Percentiles rank a stretch among this genome's conserved stretches.
These are phyloP conservation scores for Peribolospora kevripleyi DNA, from an alignment of 768 basidiomycete species.

Conservation along the genomic window DNA sequence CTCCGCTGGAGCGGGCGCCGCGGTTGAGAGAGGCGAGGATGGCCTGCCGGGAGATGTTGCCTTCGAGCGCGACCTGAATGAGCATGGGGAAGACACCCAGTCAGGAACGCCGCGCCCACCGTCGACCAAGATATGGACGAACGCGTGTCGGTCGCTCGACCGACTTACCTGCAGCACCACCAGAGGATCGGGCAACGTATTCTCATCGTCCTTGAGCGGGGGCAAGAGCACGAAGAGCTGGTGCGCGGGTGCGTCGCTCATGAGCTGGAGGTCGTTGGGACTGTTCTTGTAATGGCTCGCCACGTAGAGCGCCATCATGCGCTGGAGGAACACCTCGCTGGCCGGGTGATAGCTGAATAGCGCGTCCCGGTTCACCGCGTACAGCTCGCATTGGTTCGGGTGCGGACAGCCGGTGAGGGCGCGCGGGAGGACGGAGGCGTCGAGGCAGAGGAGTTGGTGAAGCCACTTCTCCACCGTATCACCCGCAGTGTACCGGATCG, in stretches of 20 bases:
- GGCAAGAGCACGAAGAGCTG: slow-evolving; percentile 87
- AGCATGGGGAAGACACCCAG: background rate
- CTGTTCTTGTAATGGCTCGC: slow-evolving; percentile 98
- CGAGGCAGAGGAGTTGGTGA: slow-evolving; percentile 66
- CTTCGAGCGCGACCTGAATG: slow-evolving; percentile 57
- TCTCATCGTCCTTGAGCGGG: slow-evolving; percentile 66
- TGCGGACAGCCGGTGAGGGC: slow-evolving; percentile 57
- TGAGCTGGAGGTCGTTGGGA: slow-evolving; percentile 91
- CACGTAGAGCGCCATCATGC: slow-evolving; percentile 95
- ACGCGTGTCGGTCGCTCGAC: too few relatives aligned
- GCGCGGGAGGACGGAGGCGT: slow-evolving; percentile 40
- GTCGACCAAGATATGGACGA: background rate
- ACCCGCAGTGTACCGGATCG: slow-evolving; percentile 68
- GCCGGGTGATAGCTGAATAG: slow-evolving; percentile 93
- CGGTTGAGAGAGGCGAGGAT: slow-evolving; percentile 67
- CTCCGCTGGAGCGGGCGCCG: slow-evolving; percentile 67
- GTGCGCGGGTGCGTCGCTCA: slow-evolving; percentile 90
- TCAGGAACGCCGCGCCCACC: too few relatives aligned
- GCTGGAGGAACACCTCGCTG: slow-evolving; percentile 87
- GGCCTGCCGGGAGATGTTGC: slow-evolving; percentile 58
- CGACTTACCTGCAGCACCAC: slow-evolving; percentile 48
- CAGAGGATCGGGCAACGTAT: slow-evolving; percentile 60
- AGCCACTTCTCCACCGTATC: slow-evolving; percentile 91
- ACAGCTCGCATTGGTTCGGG: slow-evolving; percentile 78
- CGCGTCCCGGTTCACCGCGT: slow-evolving; percentile 84